Evolutionary conservation across 306 rosid species (phyloP).

Genomic region (Castanospermum australe): DNA sequence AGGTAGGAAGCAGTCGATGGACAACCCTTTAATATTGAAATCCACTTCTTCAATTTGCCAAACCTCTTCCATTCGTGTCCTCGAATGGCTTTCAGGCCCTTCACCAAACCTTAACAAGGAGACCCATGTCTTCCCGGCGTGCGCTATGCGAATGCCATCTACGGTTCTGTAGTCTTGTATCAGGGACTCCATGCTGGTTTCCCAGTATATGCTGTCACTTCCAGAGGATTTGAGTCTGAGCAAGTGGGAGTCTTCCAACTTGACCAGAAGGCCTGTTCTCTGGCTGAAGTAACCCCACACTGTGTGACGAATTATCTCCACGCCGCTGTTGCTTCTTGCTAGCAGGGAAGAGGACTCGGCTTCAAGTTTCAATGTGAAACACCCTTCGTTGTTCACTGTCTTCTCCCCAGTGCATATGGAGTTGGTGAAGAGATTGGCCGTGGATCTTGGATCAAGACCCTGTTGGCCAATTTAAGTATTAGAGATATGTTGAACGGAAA

Average conservation of each 20-base stretch:
- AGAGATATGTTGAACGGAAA: not conserved
- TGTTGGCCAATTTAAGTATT: constrained; percentile 28
- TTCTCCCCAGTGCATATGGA: constrained; percentile 84
- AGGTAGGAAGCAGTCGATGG: constrained; percentile 77
- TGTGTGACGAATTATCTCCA: constrained; percentile 76
- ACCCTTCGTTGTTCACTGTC: constrained; percentile 64
- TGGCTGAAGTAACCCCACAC: constrained; percentile 91
- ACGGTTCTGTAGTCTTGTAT: constrained; percentile 67
- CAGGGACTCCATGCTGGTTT: constrained; percentile 71
- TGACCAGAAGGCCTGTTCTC: constrained; percentile 74
- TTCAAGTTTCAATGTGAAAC: constrained; percentile 78
- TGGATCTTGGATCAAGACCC: constrained; percentile 92
- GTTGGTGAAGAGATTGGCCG: constrained; percentile 67
- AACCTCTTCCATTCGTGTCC: constrained; percentile 71
- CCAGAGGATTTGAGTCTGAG: constrained; percentile 58
- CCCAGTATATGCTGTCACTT: constrained; percentile 63
- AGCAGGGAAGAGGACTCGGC: constrained; percentile 52
- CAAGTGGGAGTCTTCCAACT: constrained; percentile 71
- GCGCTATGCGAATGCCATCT: constrained; percentile 80
- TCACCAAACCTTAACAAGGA: constrained; percentile 75
- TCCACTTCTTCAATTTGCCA: constrained; percentile 96
- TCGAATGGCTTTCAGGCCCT: constrained; percentile 53
- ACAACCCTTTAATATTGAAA: constrained; percentile 80
- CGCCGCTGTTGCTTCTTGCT: constrained; percentile 71
- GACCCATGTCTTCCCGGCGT: constrained; percentile 62